These are phyloP conservation scores for Byssochlamys sp. DNA, from an alignment of 2,329 filamentous ascomycete species.

Conservation along the genomic window DNA sequence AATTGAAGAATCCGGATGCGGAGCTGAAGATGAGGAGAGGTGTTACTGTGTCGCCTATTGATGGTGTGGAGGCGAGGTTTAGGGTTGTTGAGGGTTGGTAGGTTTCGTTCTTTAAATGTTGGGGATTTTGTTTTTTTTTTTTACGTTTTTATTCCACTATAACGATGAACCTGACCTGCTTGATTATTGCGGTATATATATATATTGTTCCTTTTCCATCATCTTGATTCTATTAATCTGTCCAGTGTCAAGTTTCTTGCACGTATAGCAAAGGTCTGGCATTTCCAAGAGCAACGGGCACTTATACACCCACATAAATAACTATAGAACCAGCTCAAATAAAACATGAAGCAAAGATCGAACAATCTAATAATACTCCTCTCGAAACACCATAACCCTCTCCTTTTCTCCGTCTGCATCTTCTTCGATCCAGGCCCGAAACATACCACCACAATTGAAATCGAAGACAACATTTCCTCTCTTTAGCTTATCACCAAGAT, in stretches of 20 bases:
- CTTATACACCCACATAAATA: not conserved
- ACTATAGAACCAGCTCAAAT: too few relatives aligned
- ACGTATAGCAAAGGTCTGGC: too few relatives aligned
- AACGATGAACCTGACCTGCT: too few relatives aligned
- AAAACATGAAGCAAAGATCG: not conserved
- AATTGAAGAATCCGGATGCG: slow-evolving; percentile 52
- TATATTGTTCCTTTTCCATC: too few relatives aligned
- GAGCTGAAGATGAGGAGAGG: slow-evolving; percentile 59
- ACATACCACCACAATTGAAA: slow-evolving; percentile 83
- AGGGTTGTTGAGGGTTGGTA: slow-evolving; percentile 45
- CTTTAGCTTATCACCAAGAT: slow-evolving; percentile 7
- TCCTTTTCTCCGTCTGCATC: slow-evolving; percentile 22
- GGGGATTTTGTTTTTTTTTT: not conserved
- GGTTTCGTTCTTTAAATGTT: not conserved
- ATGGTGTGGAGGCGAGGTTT: slow-evolving; percentile 61
- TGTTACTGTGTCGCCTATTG: slow-evolving; percentile 62
- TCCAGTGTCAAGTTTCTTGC: too few relatives aligned
- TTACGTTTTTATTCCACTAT: not conserved
- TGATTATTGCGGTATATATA: too few relatives aligned
- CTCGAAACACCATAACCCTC: slow-evolving; percentile 36
- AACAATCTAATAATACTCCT: slow-evolving; percentile 22
- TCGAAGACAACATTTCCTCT: slow-evolving; percentile 56
- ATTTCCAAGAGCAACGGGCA: not conserved
- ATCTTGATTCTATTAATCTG: too few relatives aligned
- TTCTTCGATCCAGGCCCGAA: slow-evolving; percentile 58